Percentiles rank a stretch among this genome's conserved stretches.
Evolutionary conservation across 495 filamentous ascomycete species (phyloP).

Genomic region (Xylona heveae): DNA sequence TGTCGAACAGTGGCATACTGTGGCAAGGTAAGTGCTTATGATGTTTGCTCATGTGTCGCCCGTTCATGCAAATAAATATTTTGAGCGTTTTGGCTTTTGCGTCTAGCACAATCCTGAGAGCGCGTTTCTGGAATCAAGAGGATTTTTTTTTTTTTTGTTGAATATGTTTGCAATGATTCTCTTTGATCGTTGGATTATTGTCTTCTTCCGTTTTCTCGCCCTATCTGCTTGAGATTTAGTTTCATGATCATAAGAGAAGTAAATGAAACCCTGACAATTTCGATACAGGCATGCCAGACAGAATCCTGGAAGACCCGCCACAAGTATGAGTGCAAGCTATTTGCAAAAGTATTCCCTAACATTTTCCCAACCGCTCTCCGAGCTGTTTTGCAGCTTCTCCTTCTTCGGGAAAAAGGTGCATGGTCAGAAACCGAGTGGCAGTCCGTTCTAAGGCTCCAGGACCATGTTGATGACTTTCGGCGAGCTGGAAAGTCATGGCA

Average conservation of each 20-base stretch:
- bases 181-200: conserved; percentile 2
- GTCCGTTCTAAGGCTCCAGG: conserved; percentile 22
- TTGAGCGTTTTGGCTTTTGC: no score
- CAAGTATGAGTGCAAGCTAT: conserved; percentile 36
- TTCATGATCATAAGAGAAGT: not conserved
- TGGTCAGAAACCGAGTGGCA: conserved; percentile 18
- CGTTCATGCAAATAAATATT: no score
- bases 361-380: conserved; percentile 33
- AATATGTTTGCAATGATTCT: no score
- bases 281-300: conserved; percentile 32
- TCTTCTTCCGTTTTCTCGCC: conserved; percentile 4
- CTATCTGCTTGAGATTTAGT: not conserved
- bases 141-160: conserved; percentile 3
- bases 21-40: conserved; percentile 26
- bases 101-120: no score
- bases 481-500: conserved; percentile 18
- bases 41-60: no score
- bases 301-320: conserved; percentile 38
- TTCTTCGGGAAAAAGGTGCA: conserved; percentile 17
- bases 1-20: conserved; percentile 47
- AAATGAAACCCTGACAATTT: not conserved
- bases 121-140: no score
- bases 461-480: conserved; percentile 24
- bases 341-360: conserved; percentile 21
- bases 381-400: conserved; percentile 29